These are phyloP conservation scores for Ampelomyces quisqualis DNA, from an alignment of 2,329 filamentous ascomycete genomes.

Conservation along the genomic window DNA sequence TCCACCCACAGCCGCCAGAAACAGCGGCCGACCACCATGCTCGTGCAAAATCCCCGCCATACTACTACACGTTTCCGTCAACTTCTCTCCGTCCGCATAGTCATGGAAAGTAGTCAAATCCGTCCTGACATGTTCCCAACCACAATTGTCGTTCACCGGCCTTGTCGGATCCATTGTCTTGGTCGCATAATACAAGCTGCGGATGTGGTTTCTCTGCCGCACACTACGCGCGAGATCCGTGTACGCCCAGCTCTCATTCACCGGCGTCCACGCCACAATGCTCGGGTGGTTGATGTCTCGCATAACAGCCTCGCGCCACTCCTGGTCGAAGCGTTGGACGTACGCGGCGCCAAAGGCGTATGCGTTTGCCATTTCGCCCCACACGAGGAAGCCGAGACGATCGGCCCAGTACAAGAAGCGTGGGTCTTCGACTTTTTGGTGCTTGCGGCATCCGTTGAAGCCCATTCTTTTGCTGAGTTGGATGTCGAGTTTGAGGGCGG, in stretches of 20 bases:
- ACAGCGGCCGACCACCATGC: conserved; percentile 58
- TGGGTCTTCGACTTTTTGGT: conserved; percentile 65
- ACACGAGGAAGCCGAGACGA: conserved; percentile 61
- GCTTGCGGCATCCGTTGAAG: conserved; percentile 65
- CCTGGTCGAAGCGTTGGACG: conserved; percentile 60
- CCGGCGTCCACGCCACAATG: conserved; percentile 66
- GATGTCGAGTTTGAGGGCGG: conserved; percentile 55
- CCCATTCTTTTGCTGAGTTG: conserved; percentile 61
- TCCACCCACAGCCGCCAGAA: conserved; percentile 50
- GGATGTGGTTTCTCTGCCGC: conserved; percentile 64
- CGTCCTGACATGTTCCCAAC: conserved; percentile 67
- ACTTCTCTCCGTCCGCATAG: conserved; percentile 60
- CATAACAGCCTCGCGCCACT: conserved; percentile 64
- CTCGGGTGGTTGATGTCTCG: conserved; percentile 67
- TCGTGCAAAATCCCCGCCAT: conserved; percentile 56
- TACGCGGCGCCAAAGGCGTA: conserved; percentile 64
- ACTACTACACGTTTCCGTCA: conserved; percentile 57
- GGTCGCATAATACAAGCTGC: conserved; percentile 63
- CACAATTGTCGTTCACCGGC: conserved; percentile 70
- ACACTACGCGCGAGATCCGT: conserved; percentile 57
- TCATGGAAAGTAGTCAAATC: conserved; percentile 70
- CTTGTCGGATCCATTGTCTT: conserved; percentile 65
- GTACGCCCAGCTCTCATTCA: conserved; percentile 67
- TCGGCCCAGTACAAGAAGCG: conserved; percentile 64
- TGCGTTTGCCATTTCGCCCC: conserved; percentile 66